A percentile compares a stretch with the other conserved stretches of the same genome.
Evolutionary conservation across 805 yeast species (phyloP).

Genomic region (Barnettozyma sucrosica): DNA sequence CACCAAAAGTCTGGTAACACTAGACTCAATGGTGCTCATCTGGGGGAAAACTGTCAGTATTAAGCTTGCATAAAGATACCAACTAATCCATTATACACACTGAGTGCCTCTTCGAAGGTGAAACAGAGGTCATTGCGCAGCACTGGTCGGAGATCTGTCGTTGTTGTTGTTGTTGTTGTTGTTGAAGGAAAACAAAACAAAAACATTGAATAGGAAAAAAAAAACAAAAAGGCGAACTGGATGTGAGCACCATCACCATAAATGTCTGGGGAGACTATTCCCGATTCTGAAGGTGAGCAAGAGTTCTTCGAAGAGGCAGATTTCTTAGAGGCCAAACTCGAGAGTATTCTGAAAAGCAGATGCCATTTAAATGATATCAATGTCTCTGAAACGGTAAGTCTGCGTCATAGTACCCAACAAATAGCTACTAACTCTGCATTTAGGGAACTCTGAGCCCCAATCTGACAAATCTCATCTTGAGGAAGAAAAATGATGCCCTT

Average conservation of each 20-base stretch:
- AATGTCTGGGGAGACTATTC: slow-evolving; percentile 2
- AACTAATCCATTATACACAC: slow-evolving; percentile 14
- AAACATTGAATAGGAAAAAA: not conserved
- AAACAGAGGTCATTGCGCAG: slow-evolving; percentile 5
- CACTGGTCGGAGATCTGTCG: not conserved
- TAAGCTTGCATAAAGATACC: too few species aligned
- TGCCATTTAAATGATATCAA: not conserved
- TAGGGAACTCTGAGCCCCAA: not conserved
- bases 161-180: not conserved
- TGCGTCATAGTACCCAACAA: not conserved
- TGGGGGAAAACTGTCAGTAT: slow-evolving; percentile 9
- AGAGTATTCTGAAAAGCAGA: not conserved
- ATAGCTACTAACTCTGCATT: not conserved
- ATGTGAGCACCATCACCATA: too few species aligned
- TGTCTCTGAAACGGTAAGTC: slow-evolving; percentile 5
- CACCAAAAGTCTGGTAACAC: slow-evolving; percentile 73
- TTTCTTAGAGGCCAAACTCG: slow-evolving; percentile 6
- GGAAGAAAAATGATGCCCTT: not conserved
- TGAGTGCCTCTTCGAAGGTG: slow-evolving; percentile 25
- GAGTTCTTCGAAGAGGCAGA: slow-evolving; percentile 1
- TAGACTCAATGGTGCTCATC: slow-evolving; percentile 61
- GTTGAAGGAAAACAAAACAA: not conserved
- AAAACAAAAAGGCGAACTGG: too few species aligned
- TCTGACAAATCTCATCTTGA: not conserved
- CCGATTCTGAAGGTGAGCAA: slow-evolving; percentile 14